Evolutionary conservation across 805 yeast genomes (phyloP).

Genomic region (Lipomyces anomalus): DNA sequence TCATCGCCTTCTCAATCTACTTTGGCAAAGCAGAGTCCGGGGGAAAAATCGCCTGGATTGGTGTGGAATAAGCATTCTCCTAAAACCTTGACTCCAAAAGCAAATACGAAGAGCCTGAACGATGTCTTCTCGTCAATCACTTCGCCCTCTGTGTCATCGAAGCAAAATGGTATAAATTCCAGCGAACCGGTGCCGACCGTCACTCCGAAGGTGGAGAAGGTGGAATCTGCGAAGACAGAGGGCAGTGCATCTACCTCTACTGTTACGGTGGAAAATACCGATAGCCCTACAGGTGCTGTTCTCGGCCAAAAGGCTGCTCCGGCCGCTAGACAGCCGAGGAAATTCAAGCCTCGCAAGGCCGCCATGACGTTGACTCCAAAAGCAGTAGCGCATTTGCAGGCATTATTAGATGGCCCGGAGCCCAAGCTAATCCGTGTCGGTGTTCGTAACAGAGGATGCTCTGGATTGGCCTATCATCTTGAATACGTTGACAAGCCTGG

Average conservation of each 20-base stretch:
- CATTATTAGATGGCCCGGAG: slow-evolving; percentile 67
- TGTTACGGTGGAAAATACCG: neutral
- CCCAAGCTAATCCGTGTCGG: slow-evolving; percentile 89
- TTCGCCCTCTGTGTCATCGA: too few species aligned
- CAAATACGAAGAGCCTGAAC: neutral
- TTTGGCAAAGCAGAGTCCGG: neutral
- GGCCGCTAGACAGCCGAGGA: slow-evolving; percentile 34
- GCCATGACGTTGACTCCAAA: slow-evolving; percentile 71
- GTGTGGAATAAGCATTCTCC: neutral
- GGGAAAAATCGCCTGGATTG: neutral
- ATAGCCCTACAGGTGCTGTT: neutral
- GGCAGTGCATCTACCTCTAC: neutral
- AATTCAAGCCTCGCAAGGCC: slow-evolving; percentile 81
- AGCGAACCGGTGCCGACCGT: too few species aligned
- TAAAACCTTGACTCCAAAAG: neutral
- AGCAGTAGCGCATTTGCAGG: slow-evolving; percentile 67
- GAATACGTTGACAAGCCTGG: slow-evolving; percentile 88
- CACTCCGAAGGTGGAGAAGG: neutral
- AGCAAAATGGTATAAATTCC: too few species aligned
- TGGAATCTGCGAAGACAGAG: neutral
- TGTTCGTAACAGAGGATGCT: slow-evolving; percentile 94
- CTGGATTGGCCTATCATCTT: slow-evolving; percentile 85
- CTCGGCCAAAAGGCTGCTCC: neutral
- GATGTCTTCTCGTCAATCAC: neutral
- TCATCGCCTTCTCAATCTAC: neutral